Conservation (phyloP, 2,329 filamentous ascomycete species). For the Hymenoscyphus fraxineus region DNA sequence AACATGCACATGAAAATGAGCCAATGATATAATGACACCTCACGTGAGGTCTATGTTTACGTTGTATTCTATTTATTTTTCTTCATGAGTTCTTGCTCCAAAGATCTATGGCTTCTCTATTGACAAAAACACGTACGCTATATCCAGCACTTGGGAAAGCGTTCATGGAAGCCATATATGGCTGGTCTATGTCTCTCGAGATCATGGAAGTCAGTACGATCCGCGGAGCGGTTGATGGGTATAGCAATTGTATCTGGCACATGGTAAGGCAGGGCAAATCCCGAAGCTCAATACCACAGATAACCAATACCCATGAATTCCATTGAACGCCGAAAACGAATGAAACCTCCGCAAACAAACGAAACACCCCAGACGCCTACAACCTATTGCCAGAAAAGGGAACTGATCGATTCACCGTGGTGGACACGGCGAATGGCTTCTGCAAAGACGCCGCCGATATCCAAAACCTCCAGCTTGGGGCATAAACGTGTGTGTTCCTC, state of each 20-base stretch:
- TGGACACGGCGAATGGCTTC: conserved; percentile 95
- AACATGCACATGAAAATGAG: too few species aligned
- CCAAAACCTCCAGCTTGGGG: conserved; percentile 85
- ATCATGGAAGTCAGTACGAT: conserved; percentile 27
- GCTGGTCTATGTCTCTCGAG: conserved; percentile 25
- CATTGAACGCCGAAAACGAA: conserved; percentile 22
- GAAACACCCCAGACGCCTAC: conserved; percentile 15
- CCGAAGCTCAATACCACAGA: conserved; percentile 22
- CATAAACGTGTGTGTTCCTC: conserved; percentile 72
- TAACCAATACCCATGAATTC: conserved; percentile 21
- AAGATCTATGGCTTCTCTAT: conserved; percentile 16
- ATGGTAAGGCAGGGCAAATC: conserved; percentile 18
- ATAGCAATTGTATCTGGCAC: conserved; percentile 33
- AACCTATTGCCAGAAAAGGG: conserved; percentile 66
- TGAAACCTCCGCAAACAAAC: conserved; percentile 15
- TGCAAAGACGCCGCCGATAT: conserved; percentile 86
- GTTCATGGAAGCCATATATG: conserved; percentile 27
- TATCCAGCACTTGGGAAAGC: conserved; percentile 36
- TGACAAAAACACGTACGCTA: conserved; percentile 21
- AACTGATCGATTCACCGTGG: conserved; percentile 95
- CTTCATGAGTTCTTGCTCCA: conserved; percentile 4
- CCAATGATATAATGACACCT: background rate
- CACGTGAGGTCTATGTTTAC: background rate
- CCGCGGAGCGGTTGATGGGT: conserved; percentile 25
- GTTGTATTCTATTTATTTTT: background rate